phyloP scores from a whole-genome alignment of 176 grass and related monocot genomes.

The Rhynchospora pubera region DNA sequence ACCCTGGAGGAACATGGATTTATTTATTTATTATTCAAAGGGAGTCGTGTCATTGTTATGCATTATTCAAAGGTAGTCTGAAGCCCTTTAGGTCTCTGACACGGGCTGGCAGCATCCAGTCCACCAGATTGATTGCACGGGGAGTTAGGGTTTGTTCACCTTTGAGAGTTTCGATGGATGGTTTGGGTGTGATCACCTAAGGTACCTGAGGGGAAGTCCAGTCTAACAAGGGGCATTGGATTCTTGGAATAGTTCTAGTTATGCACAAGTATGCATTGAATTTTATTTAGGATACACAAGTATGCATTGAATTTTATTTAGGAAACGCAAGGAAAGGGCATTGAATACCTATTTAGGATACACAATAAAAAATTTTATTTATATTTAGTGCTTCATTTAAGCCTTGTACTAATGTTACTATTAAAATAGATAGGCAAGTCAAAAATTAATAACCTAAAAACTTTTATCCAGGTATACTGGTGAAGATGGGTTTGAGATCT shows the following conservation, averaged over 20 bases:
- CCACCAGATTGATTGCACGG: too few species aligned
- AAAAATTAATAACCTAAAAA: not conserved
- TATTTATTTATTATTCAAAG: not conserved
- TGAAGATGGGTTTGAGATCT: conserved; percentile 98
- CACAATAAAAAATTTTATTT: not conserved
- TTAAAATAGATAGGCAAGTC: not conserved
- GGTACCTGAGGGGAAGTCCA: not conserved
- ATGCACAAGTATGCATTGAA: not conserved
- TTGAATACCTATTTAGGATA: not conserved
- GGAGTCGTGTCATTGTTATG: not conserved
- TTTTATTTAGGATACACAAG: not conserved
- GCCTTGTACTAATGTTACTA: not conserved
- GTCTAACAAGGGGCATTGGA: not conserved
- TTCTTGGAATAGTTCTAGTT: not conserved
- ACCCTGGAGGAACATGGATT: not conserved
- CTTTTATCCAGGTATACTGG: conserved; percentile 73
- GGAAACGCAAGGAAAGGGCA: too few species aligned
- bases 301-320: too few species aligned
- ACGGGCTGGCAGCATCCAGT: too few species aligned
- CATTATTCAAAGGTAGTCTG: too few species aligned
- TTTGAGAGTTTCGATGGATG: not conserved
- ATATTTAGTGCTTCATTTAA: not conserved
- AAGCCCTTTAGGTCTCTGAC: too few species aligned
- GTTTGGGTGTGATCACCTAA: not conserved
- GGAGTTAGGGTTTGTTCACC: not conserved